Conservation (phyloP, 116 monocot genomes). For the Thalassia testudinum region DNA sequence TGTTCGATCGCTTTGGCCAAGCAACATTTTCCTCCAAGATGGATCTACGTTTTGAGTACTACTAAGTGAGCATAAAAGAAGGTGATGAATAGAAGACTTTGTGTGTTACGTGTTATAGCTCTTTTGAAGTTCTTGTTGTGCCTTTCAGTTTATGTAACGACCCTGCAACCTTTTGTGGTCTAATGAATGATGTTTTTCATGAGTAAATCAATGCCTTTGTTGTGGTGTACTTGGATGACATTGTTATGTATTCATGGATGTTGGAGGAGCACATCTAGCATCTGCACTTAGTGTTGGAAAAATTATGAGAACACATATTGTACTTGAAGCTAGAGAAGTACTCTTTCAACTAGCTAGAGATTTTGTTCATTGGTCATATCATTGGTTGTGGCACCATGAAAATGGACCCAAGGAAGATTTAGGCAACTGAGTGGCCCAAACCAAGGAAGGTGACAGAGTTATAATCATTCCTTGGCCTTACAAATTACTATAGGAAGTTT, state of each 20-base stretch:
- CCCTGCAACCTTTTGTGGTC: not conserved
- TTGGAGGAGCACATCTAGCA: not conserved
- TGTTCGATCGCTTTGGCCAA: slow-evolving; percentile 1
- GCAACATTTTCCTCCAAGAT: not conserved
- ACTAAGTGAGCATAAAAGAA: not conserved
- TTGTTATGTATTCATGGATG: not conserved
- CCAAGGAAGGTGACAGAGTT: not conserved
- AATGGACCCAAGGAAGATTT: not conserved
- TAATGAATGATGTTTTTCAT: not conserved
- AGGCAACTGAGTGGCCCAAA: not conserved
- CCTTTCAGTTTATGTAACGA: not conserved
- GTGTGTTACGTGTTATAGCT: not conserved
- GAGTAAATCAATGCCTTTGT: not conserved
- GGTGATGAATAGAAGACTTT: not conserved
- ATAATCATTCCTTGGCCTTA: not conserved
- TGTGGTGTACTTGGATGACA: not conserved
- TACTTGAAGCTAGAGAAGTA: not conserved
- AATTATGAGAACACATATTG: not conserved
- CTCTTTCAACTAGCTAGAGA: not conserved
- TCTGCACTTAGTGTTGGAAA: not conserved
- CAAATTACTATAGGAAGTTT: slow-evolving; percentile 1
- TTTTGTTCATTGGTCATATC: slow-evolving; percentile 1
- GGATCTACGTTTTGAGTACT: not conserved
- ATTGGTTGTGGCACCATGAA: not conserved
- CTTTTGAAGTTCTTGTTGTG: not conserved